Evolutionary conservation across 768 basidiomycete genomes (phyloP).

Genomic region (Crassisporium funariophilum): DNA sequence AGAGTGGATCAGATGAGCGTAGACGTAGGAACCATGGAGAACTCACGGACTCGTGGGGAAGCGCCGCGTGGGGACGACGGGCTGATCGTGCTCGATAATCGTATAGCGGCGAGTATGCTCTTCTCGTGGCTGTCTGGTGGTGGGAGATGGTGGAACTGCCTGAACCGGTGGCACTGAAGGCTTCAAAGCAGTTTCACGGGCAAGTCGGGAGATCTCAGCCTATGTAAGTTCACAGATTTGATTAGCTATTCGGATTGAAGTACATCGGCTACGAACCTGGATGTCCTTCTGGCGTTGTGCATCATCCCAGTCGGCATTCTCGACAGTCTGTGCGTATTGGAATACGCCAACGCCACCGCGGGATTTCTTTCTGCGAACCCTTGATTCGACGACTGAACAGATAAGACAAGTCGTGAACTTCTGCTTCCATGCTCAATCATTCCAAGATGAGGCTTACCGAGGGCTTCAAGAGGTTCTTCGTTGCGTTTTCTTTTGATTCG

Average conservation of each 20-base stretch:
- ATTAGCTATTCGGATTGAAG: too few relatives aligned
- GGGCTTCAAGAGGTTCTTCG: slow-evolving; percentile 80
- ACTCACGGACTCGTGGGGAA: slow-evolving; percentile 46
- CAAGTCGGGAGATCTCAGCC: slow-evolving; percentile 60
- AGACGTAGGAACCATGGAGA: neutral
- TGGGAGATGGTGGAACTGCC: slow-evolving; percentile 18
- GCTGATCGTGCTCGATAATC: slow-evolving; percentile 40
- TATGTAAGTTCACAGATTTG: too few relatives aligned
- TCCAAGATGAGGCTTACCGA: slow-evolving; percentile 48
- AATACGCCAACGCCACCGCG: slow-evolving; percentile 63
- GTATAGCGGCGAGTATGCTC: slow-evolving; percentile 52
- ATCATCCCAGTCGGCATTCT: slow-evolving; percentile 68
- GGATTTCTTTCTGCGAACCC: slow-evolving; percentile 61
- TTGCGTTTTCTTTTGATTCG: slow-evolving; percentile 83
- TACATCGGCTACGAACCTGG: slow-evolving; percentile 66
- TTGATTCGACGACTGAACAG: slow-evolving; percentile 62
- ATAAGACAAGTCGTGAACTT: slow-evolving; percentile 5
- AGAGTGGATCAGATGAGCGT: neutral
- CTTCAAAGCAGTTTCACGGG: slow-evolving; percentile 37
- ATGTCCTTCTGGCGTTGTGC: slow-evolving; percentile 56
- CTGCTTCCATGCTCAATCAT: slow-evolving; percentile 6
- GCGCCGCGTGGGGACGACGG: slow-evolving; percentile 26
- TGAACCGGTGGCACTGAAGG: slow-evolving; percentile 14
- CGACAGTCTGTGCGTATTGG: slow-evolving; percentile 81
- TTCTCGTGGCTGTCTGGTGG: slow-evolving; percentile 28